Conservation (phyloP, 768 basidiomycete genomes). For the Trametes coccinea region DNA sequence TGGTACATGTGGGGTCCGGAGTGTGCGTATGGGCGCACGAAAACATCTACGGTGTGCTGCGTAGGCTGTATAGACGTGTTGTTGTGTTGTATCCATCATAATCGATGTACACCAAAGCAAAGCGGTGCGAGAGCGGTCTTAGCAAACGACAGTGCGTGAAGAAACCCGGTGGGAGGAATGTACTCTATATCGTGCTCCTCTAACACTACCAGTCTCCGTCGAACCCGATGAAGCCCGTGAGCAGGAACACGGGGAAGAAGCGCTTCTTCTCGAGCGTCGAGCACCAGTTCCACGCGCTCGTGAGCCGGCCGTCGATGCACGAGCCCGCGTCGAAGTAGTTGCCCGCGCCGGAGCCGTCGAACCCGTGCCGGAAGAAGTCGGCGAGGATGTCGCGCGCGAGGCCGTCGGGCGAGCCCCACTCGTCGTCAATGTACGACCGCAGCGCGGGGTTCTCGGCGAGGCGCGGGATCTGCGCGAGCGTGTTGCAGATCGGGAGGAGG, state of each 20-base stretch:
- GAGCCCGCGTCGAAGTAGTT: constrained; percentile 84
- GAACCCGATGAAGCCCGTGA: constrained; percentile 81
- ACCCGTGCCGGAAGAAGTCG: constrained; percentile 87
- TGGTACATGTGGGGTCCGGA: neutral
- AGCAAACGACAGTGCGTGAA: neutral
- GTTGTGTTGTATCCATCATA: constrained; percentile 20
- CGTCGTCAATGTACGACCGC: constrained; percentile 74
- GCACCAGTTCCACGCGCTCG: constrained; percentile 95
- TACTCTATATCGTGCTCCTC: too few relatives aligned
- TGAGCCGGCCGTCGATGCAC: constrained; percentile 80
- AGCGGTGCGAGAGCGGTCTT: constrained; percentile 7
- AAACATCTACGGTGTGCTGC: constrained; percentile 7
- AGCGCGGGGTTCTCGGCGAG: constrained; percentile 69
- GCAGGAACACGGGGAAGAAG: constrained; percentile 76
- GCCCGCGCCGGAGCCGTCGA: constrained; percentile 89
- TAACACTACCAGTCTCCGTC: constrained; percentile 74
- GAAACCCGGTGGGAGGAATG: neutral
- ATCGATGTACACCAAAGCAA: constrained; percentile 9
- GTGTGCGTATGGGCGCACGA: neutral
- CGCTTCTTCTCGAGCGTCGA: constrained; percentile 82
- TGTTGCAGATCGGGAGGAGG: constrained; percentile 82
- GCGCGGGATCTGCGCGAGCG: constrained; percentile 69
- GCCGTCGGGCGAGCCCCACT: constrained; percentile 77
- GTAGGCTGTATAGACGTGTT: constrained; percentile 18
- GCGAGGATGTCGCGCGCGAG: constrained; percentile 68